These are phyloP conservation scores for Oenanthe javanica DNA, from an alignment of 140 eudicot genomes.

Conservation along the genomic window DNA sequence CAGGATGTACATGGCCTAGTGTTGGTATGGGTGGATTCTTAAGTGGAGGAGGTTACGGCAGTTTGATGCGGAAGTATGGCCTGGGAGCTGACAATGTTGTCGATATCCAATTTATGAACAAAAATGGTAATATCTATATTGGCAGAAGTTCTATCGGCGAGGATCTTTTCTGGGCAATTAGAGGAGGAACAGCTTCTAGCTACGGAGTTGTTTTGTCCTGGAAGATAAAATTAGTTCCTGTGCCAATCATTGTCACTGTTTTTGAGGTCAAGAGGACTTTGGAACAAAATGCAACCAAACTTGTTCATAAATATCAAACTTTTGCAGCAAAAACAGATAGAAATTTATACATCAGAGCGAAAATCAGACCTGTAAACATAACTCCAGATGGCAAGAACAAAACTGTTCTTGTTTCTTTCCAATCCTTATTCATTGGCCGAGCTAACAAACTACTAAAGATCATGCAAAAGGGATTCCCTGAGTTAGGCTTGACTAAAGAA, in stretches of 20 bases:
- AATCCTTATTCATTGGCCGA: slow-evolving; percentile 4
- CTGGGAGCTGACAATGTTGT: slow-evolving; percentile 6
- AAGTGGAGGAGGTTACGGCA: slow-evolving; percentile 12
- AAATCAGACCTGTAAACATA: background rate
- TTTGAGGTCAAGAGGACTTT: background rate
- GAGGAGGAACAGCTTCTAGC: slow-evolving; percentile 4
- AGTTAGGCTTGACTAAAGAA: slow-evolving; percentile 11
- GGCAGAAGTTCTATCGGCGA: background rate
- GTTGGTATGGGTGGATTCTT: background rate
- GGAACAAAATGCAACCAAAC: slow-evolving; percentile 10
- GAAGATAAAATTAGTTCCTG: slow-evolving; percentile 13
- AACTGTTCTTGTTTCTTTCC: background rate
- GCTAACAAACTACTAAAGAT: background rate
- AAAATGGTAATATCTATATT: background rate
- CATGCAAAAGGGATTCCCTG: slow-evolving; percentile 10
- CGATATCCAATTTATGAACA: background rate
- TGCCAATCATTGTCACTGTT: slow-evolving; percentile 2
- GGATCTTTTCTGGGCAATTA: slow-evolving; percentile 12
- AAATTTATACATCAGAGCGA: background rate
- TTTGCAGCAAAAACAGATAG: background rate
- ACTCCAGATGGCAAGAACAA: background rate
- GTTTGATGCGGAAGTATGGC: slow-evolving; percentile 6
- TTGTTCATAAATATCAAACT: background rate
- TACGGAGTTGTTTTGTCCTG: background rate
- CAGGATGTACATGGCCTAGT: slow-evolving; percentile 7